Evolutionary conservation across 495 filamentous ascomycete species (phyloP).

Genomic region (Podospora fimiseda): DNA sequence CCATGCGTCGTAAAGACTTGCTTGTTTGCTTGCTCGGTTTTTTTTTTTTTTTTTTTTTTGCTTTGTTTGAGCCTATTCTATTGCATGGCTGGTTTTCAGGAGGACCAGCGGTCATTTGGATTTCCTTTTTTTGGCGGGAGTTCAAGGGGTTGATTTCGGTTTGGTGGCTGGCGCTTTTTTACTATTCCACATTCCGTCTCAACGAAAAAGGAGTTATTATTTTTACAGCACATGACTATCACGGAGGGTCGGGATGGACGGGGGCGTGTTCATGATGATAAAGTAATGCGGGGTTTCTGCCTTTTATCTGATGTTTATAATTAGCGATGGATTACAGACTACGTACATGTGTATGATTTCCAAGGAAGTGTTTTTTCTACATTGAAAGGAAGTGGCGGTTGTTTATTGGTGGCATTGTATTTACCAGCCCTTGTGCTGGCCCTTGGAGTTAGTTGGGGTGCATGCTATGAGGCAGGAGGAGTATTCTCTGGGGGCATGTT

Average conservation of each 20-base stretch:
- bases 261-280: not conserved
- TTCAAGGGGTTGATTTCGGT: constrained; percentile 1
- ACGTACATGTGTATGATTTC: not conserved
- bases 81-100: not conserved
- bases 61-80: too few species aligned
- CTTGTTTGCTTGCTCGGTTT: not conserved
- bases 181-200: not conserved
- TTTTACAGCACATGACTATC: not conserved
- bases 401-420: not conserved
- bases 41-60: not conserved
- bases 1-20: constrained; percentile 16
- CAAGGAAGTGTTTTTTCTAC: not conserved
- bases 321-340: not conserved
- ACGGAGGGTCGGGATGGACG: not conserved
- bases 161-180: not conserved
- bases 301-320: not conserved
- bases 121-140: not conserved
- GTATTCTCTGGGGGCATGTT: too few species aligned
- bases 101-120: not conserved
- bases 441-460: too few species aligned
- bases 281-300: not conserved
- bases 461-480: too few species aligned
- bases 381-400: not conserved
- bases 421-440: not conserved
- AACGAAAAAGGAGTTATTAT: not conserved